These are phyloP conservation scores for Aspergillus olivimuriae DNA, from an alignment of 495 filamentous ascomycete genomes.

Conservation along the genomic window DNA sequence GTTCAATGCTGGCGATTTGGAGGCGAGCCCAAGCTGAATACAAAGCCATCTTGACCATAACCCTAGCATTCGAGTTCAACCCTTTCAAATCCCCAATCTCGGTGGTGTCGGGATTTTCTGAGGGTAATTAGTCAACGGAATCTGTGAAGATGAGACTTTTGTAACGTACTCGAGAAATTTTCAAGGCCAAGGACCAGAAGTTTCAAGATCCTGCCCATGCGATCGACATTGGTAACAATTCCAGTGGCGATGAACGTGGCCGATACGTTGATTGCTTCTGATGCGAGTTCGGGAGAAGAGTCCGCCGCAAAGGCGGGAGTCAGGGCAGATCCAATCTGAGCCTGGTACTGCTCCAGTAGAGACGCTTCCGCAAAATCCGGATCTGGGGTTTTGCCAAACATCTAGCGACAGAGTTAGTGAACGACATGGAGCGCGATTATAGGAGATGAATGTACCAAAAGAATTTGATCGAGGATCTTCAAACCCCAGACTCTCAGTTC, in stretches of 20 bases:
- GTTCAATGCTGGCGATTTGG: slow-evolving; percentile 91
- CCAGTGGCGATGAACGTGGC: slow-evolving; percentile 94
- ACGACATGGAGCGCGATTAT: not conserved
- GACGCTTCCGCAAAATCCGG: slow-evolving; percentile 95
- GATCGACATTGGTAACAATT: slow-evolving; percentile 94
- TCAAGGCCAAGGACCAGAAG: slow-evolving; percentile 86
- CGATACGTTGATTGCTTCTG: slow-evolving; percentile 96
- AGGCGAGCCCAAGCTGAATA: slow-evolving; percentile 99
- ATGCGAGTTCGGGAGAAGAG: slow-evolving; percentile 90
- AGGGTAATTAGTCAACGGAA: slow-evolving; percentile 12
- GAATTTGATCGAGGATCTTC: slow-evolving; percentile 85
- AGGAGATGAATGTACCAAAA: slow-evolving; percentile 47
- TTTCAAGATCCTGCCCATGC: slow-evolving; percentile 95
- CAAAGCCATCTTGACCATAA: slow-evolving; percentile 97
- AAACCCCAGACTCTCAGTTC: slow-evolving; percentile 83
- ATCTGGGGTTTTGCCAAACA: slow-evolving; percentile 94
- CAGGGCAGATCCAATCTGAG: slow-evolving; percentile 92
- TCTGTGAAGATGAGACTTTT: not conserved
- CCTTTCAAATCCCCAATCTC: slow-evolving; percentile 90
- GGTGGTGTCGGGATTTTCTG: slow-evolving; percentile 65
- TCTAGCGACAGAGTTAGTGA: slow-evolving; percentile 33
- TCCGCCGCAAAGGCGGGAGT: slow-evolving; percentile 95
- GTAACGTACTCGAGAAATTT: slow-evolving; percentile 66
- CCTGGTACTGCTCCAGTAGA: slow-evolving; percentile 95
- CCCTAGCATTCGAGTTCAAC: slow-evolving; percentile 90